A percentile compares a stretch with the other conserved stretches of the same genome.
These are phyloP conservation scores for Solanum hybrid DNA, from an alignment of 305 asterid species.

Conservation along the genomic window DNA sequence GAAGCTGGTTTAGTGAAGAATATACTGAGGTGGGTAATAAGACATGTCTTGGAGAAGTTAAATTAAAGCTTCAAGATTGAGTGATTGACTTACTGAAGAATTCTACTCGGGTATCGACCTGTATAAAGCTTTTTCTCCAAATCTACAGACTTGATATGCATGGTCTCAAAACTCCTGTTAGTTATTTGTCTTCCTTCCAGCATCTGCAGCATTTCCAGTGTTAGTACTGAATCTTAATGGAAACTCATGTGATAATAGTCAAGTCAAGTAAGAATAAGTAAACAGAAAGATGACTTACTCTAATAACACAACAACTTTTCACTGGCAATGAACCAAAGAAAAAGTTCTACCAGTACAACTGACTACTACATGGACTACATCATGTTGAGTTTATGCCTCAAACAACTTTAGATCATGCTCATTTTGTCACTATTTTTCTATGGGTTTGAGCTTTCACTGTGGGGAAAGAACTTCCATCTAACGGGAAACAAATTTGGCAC, in stretches of 20 bases:
- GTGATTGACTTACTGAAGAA: slow-evolving; percentile 35
- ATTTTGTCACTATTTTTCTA: background rate
- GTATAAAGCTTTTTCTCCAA: slow-evolving; percentile 38
- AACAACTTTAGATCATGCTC: background rate
- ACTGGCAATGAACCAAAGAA: background rate
- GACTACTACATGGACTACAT: background rate
- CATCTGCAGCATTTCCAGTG: slow-evolving; percentile 14
- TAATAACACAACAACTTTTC: background rate
- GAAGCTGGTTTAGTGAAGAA: background rate
- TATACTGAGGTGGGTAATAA: background rate
- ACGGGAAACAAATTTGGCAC: background rate
- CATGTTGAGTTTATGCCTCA: background rate
- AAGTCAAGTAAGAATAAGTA: background rate
- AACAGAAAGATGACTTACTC: background rate
- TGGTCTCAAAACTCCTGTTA: slow-evolving; percentile 16
- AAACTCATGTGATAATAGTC: background rate
- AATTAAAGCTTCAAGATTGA: background rate
- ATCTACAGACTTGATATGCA: slow-evolving; percentile 35
- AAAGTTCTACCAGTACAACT: background rate
- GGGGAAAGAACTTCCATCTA: background rate
- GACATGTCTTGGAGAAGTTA: background rate
- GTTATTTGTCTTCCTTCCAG: slow-evolving; percentile 23
- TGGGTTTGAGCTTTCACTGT: background rate
- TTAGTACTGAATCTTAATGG: background rate
- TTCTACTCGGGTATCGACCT: slow-evolving; percentile 39